These are phyloP conservation scores for Dendrobium catenatum DNA, from an alignment of 106 monocot species.

Conservation along the genomic window DNA sequence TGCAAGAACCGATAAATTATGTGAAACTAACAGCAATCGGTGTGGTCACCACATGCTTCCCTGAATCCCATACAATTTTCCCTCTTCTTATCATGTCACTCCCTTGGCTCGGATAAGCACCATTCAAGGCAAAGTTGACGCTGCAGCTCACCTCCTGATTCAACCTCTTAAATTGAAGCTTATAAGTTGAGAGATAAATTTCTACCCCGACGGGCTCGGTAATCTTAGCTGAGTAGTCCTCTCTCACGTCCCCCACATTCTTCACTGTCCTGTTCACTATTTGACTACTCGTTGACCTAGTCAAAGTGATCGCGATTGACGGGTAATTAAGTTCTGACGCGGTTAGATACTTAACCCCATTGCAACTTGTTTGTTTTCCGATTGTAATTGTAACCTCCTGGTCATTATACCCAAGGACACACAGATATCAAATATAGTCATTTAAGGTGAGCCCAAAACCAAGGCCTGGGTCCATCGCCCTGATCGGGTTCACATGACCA, in stretches of 20 bases:
- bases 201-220: neutral
- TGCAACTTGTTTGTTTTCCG: neutral
- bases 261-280: neutral
- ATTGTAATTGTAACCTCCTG: neutral
- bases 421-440: constrained; percentile 8
- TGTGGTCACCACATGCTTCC: neutral
- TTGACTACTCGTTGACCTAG: neutral
- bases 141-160: neutral
- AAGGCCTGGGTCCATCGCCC: constrained; percentile 31
- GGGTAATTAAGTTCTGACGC: constrained; percentile 15
- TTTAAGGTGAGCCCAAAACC: neutral
- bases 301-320: neutral
- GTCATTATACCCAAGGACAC: constrained; percentile 11
- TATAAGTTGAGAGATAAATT: neutral
- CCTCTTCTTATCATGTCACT: neutral
- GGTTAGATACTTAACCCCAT: neutral
- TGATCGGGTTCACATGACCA: constrained; percentile 35
- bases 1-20: no score
- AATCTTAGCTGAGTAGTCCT: neutral
- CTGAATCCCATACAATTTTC: neutral
- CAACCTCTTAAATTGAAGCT: neutral
- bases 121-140: neutral
- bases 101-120: no score
- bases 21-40: neutral
- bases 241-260: neutral